Conservation (phyloP, 306 rosid species). For the Prunus salicina region DNA sequence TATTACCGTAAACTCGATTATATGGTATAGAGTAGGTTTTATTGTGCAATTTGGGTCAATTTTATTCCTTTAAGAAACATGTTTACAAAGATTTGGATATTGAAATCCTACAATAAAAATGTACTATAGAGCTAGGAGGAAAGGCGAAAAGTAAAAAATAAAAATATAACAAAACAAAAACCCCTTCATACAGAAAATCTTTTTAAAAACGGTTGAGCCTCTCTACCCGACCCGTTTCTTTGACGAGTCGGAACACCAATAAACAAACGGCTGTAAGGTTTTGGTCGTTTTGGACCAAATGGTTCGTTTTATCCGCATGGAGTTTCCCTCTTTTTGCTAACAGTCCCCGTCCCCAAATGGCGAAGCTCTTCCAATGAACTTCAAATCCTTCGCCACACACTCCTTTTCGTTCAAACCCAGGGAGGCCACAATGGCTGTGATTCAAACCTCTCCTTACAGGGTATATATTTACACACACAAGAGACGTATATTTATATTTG, state of each 20-base stretch:
- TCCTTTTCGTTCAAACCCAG: constrained; percentile 37
- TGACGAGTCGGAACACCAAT: background rate
- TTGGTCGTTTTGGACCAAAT: background rate
- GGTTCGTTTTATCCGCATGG: background rate
- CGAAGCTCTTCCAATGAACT: constrained; percentile 34
- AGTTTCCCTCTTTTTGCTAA: background rate
- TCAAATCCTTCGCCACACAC: constrained; percentile 52
- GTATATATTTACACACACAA: constrained; percentile 28
- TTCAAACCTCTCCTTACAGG: constrained; percentile 56
- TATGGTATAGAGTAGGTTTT: too few relatives aligned
- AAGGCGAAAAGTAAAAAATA: too few relatives aligned
- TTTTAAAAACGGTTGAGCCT: background rate
- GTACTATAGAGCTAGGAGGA: too few relatives aligned
- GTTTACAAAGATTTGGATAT: too few relatives aligned
- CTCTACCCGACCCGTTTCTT: background rate
- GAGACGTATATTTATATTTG: background rate
- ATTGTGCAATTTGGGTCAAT: too few relatives aligned
- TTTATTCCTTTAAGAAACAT: too few relatives aligned
- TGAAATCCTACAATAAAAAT: too few relatives aligned
- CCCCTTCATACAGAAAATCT: too few relatives aligned
- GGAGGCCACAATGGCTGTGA: constrained; percentile 47
- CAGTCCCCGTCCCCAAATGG: constrained; percentile 11
- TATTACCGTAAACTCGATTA: too few relatives aligned
- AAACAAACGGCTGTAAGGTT: constrained; percentile 6
- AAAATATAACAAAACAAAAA: too few relatives aligned